phyloP scores from a whole-genome alignment of 441 rosid genomes.

The Biscutella auriculata region DNA sequence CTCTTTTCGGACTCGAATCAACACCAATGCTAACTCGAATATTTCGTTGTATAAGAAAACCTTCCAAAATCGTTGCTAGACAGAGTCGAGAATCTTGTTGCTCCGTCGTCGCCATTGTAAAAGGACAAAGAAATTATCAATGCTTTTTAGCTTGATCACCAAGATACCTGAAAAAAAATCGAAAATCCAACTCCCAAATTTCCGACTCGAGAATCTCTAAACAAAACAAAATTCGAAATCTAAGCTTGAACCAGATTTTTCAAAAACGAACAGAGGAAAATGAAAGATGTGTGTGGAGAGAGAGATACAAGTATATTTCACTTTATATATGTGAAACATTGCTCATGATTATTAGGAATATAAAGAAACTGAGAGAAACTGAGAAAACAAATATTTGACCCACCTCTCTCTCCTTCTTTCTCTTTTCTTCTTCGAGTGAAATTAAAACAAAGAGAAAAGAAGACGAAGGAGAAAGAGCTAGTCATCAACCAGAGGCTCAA shows the following conservation, averaged over 20 bases:
- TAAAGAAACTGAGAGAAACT: neutral
- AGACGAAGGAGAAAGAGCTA: no score
- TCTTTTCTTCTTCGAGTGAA: no score
- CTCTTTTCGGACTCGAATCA: slow-evolving; percentile 36
- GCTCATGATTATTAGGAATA: slow-evolving; percentile 10
- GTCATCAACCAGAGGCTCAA: no score
- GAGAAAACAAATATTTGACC: neutral
- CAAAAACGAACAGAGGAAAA: neutral
- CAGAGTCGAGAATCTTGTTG: slow-evolving; percentile 35
- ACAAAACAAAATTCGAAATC: neutral
- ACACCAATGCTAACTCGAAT: slow-evolving; percentile 27
- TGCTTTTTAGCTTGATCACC: slow-evolving; percentile 19
- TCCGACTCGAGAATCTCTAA: neutral
- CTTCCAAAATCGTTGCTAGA: slow-evolving; percentile 66
- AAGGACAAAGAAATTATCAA: neutral
- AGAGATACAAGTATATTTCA: neutral
- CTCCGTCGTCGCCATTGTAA: slow-evolving; percentile 52
- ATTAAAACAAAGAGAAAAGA: no score
- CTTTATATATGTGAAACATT: slow-evolving; percentile 6
- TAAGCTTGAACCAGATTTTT: neutral
- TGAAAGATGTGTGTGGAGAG: slow-evolving; percentile 7
- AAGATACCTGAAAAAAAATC: slow-evolving; percentile 2
- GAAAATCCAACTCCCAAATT: neutral
- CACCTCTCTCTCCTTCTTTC: neutral
- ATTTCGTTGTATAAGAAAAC: slow-evolving; percentile 51